These are phyloP conservation scores for Tolypocladium nubicola DNA, from an alignment of 2,329 filamentous ascomycete species.

Conservation along the genomic window DNA sequence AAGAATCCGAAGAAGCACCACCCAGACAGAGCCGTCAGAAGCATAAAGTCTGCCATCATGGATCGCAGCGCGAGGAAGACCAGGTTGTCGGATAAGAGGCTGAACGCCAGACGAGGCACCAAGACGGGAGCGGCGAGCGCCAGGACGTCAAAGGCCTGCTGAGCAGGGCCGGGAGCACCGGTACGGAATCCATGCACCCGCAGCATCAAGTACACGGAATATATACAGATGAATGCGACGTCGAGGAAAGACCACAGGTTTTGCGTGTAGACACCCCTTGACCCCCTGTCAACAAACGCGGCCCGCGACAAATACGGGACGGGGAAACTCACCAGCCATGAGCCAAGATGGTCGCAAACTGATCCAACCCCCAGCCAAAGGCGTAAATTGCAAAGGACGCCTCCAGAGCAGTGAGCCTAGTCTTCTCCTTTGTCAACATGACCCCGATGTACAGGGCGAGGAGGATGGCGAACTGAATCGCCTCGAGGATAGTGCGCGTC, in stretches of 20 bases:
- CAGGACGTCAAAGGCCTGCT: conserved; percentile 69
- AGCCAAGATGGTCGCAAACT: conserved; percentile 65
- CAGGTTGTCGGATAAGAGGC: conserved; percentile 72
- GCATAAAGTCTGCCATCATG: conserved; percentile 80
- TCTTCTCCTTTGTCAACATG: conserved; percentile 58
- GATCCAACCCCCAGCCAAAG: conserved; percentile 69
- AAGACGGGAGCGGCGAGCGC: conserved; percentile 69
- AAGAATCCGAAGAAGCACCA: conserved; percentile 83
- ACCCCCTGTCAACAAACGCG: background rate
- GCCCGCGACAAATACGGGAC: background rate
- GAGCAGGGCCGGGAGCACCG: conserved; percentile 35
- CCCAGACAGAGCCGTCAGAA: conserved; percentile 61
- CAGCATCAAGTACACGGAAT: conserved; percentile 55
- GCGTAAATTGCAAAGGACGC: conserved; percentile 61
- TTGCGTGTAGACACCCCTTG: conserved; percentile 71
- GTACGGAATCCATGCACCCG: conserved; percentile 54
- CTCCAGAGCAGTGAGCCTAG: conserved; percentile 46
- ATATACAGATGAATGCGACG: conserved; percentile 65
- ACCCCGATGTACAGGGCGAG: conserved; percentile 59
- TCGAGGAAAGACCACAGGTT: conserved; percentile 85
- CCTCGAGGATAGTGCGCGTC: conserved; percentile 65
- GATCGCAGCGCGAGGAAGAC: conserved; percentile 71
- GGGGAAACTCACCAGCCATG: conserved; percentile 47
- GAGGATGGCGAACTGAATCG: conserved; percentile 61
- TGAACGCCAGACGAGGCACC: conserved; percentile 71